Percentiles rank a stretch among this genome's conserved stretches.
Conservation (phyloP, 768 basidiomycete genomes). For the Collybia sp. region DNA sequence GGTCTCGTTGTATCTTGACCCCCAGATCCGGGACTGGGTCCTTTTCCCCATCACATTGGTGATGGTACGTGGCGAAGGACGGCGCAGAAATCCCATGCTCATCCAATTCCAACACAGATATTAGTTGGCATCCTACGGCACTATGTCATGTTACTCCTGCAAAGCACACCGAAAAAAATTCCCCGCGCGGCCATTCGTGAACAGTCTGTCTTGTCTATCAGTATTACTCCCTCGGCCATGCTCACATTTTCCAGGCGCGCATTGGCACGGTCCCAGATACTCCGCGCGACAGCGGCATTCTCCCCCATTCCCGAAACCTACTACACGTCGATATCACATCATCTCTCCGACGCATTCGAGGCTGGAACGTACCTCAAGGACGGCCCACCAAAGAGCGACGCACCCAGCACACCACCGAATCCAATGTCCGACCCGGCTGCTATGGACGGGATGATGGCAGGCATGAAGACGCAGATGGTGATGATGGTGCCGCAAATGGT, state of each 20-base stretch:
- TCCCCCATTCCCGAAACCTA: constrained; percentile 75
- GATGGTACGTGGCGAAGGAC: constrained; percentile 58
- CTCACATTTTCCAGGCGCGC: constrained; percentile 48
- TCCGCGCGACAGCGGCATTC: constrained; percentile 73
- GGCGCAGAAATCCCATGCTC: constrained; percentile 1
- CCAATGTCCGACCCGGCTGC: constrained; percentile 85
- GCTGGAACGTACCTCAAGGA: constrained; percentile 86
- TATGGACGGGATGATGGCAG: constrained; percentile 99
- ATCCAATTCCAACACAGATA: constrained; percentile 48
- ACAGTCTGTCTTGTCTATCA: constrained; percentile 76
- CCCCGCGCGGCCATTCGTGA: constrained; percentile 79
- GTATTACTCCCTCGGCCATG: constrained; percentile 1
- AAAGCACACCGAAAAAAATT: constrained; percentile 78
- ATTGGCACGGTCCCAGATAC: constrained; percentile 75
- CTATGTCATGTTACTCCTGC: constrained; percentile 85
- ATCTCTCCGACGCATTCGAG: constrained; percentile 67
- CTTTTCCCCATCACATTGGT: constrained; percentile 95
- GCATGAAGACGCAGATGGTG: constrained; percentile 98
- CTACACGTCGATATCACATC: constrained; percentile 72
- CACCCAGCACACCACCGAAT: constrained; percentile 59
- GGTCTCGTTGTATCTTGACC: constrained; percentile 74
- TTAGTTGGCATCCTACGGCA: constrained; percentile 90
- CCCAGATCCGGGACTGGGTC: constrained; percentile 93
- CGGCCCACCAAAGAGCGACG: constrained; percentile 64
- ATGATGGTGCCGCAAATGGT: constrained; percentile 99